Conservation (phyloP, 805 yeast species). For the Grigorovia humatica region DNA sequence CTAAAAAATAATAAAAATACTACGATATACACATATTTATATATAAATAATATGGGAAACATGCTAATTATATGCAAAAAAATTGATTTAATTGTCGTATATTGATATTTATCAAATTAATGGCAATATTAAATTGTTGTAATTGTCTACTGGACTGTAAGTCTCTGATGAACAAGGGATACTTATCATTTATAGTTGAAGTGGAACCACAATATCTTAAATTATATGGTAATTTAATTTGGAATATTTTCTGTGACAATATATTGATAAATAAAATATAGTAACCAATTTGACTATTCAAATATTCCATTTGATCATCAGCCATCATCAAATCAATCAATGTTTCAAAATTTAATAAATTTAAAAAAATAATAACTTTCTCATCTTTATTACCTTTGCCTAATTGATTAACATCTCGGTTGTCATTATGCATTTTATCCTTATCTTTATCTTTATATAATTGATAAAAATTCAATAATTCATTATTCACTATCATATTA, state of each 20-base stretch:
- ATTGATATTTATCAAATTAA: slow-evolving; percentile 15
- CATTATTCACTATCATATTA: background rate
- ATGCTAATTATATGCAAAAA: slow-evolving; percentile 4
- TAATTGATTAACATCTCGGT: background rate
- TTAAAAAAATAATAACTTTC: background rate
- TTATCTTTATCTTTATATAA: background rate
- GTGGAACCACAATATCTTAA: slow-evolving; percentile 22
- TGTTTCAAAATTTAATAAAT: background rate
- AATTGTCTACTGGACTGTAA: slow-evolving; percentile 8
- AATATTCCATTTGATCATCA: slow-evolving; percentile 5
- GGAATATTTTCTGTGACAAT: slow-evolving; percentile 12
- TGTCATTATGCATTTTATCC: background rate
- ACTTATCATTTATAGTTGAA: slow-evolving; percentile 12
- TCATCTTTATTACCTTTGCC: background rate
- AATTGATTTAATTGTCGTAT: slow-evolving; percentile 21
- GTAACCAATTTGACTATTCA: slow-evolving; percentile 21
- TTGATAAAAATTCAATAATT: background rate
- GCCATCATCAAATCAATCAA: background rate
- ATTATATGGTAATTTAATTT: slow-evolving; percentile 16
- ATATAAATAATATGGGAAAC: slow-evolving; percentile 26
- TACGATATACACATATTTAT: background rate
- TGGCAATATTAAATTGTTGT: slow-evolving; percentile 11
- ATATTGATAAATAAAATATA: slow-evolving; percentile 17
- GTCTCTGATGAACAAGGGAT: slow-evolving; percentile 17
- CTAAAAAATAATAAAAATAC: background rate